Evolutionary conservation across 2,329 filamentous ascomycete species (phyloP).

Genomic region (Neophaeococcomyces mojaviensis): DNA sequence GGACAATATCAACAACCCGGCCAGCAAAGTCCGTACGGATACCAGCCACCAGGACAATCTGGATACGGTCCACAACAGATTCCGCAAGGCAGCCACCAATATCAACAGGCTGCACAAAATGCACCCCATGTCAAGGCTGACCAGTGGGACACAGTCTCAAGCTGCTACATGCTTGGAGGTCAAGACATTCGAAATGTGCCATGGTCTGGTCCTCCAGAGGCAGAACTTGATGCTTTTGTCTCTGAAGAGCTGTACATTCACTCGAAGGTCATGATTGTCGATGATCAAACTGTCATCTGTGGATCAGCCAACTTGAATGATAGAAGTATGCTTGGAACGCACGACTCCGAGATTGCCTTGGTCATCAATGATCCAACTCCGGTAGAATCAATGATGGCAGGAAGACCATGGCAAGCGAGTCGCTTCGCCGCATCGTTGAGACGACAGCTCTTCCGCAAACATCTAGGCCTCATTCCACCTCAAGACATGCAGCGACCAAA

Average conservation of each 20-base stretch:
- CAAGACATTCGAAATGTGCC: slow-evolving; percentile 59
- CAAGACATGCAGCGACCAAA: slow-evolving; percentile 59
- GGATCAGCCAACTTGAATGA: slow-evolving; percentile 90
- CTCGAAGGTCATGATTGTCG: slow-evolving; percentile 61
- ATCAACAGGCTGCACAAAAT: slow-evolving; percentile 61
- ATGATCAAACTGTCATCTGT: slow-evolving; percentile 78
- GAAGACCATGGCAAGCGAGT: slow-evolving; percentile 67
- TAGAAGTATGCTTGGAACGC: slow-evolving; percentile 74
- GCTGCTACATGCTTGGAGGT: slow-evolving; percentile 76
- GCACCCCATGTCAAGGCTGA: slow-evolving; percentile 40
- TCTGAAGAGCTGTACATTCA: slow-evolving; percentile 58
- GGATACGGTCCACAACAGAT: slow-evolving; percentile 46
- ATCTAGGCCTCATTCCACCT: slow-evolving; percentile 70
- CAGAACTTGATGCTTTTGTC: slow-evolving; percentile 56
- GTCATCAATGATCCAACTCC: slow-evolving; percentile 76
- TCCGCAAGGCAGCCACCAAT: slow-evolving; percentile 36
- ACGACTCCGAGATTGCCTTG: slow-evolving; percentile 85
- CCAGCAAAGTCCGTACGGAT: slow-evolving; percentile 19
- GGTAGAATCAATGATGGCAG: slow-evolving; percentile 69
- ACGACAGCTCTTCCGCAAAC: slow-evolving; percentile 81
- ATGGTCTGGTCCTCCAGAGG: slow-evolving; percentile 47
- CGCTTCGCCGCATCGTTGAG: slow-evolving; percentile 74
- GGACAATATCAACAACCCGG: slow-evolving; percentile 24
- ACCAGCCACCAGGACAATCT: slow-evolving; percentile 26
- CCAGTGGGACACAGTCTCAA: slow-evolving; percentile 67